Evolutionary conservation across 345 rosid species (phyloP).

Genomic region (Brassica carinata): DNA sequence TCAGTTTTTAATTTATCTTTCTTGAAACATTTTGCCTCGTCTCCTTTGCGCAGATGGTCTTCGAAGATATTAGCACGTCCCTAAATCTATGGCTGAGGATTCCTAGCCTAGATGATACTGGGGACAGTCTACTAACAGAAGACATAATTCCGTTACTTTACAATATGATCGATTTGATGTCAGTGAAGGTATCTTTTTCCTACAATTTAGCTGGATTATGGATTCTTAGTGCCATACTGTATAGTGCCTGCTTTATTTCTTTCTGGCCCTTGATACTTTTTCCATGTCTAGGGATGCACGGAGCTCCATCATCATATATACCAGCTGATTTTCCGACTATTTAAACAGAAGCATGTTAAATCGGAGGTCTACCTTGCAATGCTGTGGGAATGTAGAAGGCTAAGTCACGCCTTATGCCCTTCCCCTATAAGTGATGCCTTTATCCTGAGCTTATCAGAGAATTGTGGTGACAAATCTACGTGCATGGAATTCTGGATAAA

Average conservation of each 20-base stretch:
- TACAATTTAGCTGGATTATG: constrained; percentile 20
- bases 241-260: constrained; percentile 1
- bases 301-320: constrained; percentile 51
- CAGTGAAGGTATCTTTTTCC: constrained; percentile 64
- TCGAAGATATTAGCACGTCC: constrained; percentile 63
- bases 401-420: constrained; percentile 79
- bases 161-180: constrained; percentile 64
- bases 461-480: constrained; percentile 51
- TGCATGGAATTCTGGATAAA: constrained; percentile 64
- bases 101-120: constrained; percentile 38
- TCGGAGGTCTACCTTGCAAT: constrained; percentile 57
- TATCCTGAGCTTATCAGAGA: constrained; percentile 47
- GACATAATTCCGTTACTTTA: constrained; percentile 56
- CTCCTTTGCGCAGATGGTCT: constrained; percentile 52
- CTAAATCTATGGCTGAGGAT: constrained; percentile 61
- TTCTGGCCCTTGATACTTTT: constrained; percentile 26
- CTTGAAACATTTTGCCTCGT: constrained; percentile 28
- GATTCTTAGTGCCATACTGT: constrained; percentile 12
- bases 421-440: constrained; percentile 71
- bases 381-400: constrained; percentile 84
- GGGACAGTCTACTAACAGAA: constrained; percentile 43
- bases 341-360: constrained; percentile 53
- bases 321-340: constrained; percentile 57
- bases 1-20: constrained; percentile 13
- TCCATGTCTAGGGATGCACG: constrained; percentile 59